Evolutionary conservation across 2,329 filamentous ascomycete species (phyloP), one percentile per base, ranked within the genome.

Genomic region (Sporothrix globosa): DNA sequence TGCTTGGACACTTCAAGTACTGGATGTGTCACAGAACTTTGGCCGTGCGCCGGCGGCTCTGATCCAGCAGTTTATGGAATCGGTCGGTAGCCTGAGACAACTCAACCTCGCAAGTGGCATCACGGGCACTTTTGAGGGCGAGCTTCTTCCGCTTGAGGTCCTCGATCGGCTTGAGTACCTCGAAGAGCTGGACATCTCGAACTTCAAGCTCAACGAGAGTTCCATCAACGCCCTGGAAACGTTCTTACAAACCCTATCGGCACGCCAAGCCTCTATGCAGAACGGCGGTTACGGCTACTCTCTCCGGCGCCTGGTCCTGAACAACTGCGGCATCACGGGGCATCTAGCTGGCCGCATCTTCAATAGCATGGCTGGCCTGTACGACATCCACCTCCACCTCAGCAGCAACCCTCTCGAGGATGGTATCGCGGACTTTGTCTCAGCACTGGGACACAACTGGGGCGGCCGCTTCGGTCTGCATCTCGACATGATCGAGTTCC

Each of bases 401-500:
- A 85, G 82, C 73, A 83, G 82, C 41, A 88, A 87, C 73, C 83
- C 82, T 1, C 78, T 88, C 3, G 86, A 88, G 70, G 79, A 81
- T 13, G 85, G 83, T 2, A 83, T 87, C 41, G 83, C 83, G 21
- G 81, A 85, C 67, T 77, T 87, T 69, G 84, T 83, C 27, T 78
- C 80, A 24, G 82, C 84, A 9, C 82, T 88, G 34, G 78, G 80
- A 0, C 77, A 79, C 68, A 83, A 82, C 17, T 81, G 82, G 72
- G 69, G 71, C 2, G 83, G 84, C 1, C 85, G 85, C 0, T 83
- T 80, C 72, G 83, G 81, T 30, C 77, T 88, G 27, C 83, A 84
- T 73, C 77, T 87, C 72, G 83, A 87, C 73, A 87, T 88, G 85
- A 79, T 87, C n/a, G 85, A 87, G 72, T 87, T 88, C 73, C 79